phyloP scores from a whole-genome alignment of 106 monocot genomes.

The Dendrobium chrysotoxum region DNA sequence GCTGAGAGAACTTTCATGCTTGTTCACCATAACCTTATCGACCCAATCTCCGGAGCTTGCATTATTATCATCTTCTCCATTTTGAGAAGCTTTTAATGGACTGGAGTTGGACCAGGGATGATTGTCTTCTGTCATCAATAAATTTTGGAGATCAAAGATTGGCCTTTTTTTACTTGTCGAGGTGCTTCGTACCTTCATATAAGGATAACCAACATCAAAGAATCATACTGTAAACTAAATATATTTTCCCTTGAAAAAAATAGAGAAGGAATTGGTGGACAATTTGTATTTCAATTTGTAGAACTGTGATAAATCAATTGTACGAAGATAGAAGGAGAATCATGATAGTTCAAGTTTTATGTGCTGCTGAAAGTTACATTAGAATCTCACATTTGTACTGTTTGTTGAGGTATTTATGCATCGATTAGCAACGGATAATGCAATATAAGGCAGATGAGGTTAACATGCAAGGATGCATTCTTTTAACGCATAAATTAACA shows the following conservation, averaged over 20 bases:
- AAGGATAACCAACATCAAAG: background rate
- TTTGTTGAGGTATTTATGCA: too few species aligned
- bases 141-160: slow-evolving; percentile 63
- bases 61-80: slow-evolving; percentile 46
- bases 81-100: slow-evolving; percentile 18
- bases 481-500: too few species aligned
- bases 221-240: background rate
- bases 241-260: background rate
- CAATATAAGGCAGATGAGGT: too few species aligned
- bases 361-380: too few species aligned
- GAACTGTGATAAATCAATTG: too few species aligned
- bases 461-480: too few species aligned
- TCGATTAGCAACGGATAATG: too few species aligned
- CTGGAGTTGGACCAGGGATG: slow-evolving; percentile 48
- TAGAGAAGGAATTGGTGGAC: too few species aligned
- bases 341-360: too few species aligned
- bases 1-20: slow-evolving; percentile 25
- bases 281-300: too few species aligned
- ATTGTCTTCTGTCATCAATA: slow-evolving; percentile 32
- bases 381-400: too few species aligned
- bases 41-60: slow-evolving; percentile 65
- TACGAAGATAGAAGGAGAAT: too few species aligned
- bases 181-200: slow-evolving; percentile 30
- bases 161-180: slow-evolving; percentile 49
- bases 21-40: slow-evolving; percentile 82